These are phyloP conservation scores for Hansenula sp. DNA, from an alignment of 1,139 yeast genomes.

Conservation along the genomic window DNA sequence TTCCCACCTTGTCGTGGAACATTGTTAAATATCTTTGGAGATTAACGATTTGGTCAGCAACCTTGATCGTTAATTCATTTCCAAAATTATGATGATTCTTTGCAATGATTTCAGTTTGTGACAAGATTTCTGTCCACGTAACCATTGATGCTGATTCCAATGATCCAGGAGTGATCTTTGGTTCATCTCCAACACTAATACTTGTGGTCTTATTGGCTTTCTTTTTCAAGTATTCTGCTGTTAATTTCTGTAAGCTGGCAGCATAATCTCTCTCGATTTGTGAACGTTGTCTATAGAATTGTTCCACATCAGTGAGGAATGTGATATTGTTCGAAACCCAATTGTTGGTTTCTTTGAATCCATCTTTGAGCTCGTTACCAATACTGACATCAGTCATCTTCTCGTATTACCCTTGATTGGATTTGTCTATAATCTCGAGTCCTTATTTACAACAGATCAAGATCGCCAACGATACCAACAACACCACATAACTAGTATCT, in stretches of 20 bases:
- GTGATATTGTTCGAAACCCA: conserved; percentile 76
- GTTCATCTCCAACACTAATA: conserved; percentile 87
- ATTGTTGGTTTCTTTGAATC: conserved; percentile 67
- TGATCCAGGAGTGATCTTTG: conserved; percentile 92
- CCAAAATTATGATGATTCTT: conserved; percentile 61
- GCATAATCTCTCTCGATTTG: conserved; percentile 81
- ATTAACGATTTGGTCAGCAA: conserved; percentile 59
- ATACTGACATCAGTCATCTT: conserved; percentile 32
- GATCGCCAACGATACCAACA: too few species aligned
- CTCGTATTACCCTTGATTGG: background rate
- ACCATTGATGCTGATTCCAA: conserved; percentile 88
- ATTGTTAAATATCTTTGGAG: conserved; percentile 51
- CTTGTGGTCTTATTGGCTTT: conserved; percentile 67
- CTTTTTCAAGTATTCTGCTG: conserved; percentile 69
- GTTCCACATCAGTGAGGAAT: conserved; percentile 77
- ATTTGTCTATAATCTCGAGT: background rate
- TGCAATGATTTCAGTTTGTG: conserved; percentile 81
- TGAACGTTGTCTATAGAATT: conserved; percentile 81
- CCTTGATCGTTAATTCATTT: conserved; percentile 56
- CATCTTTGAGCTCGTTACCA: conserved; percentile 76
- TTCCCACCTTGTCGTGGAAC: conserved; percentile 52
- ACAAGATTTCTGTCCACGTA: conserved; percentile 88
- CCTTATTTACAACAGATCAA: background rate
- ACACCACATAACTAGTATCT: background rate
- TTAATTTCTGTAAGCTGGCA: conserved; percentile 56